phyloP scores from a whole-genome alignment of 2,329 filamentous ascomycete species.

The Plenodomus lindquistii region DNA sequence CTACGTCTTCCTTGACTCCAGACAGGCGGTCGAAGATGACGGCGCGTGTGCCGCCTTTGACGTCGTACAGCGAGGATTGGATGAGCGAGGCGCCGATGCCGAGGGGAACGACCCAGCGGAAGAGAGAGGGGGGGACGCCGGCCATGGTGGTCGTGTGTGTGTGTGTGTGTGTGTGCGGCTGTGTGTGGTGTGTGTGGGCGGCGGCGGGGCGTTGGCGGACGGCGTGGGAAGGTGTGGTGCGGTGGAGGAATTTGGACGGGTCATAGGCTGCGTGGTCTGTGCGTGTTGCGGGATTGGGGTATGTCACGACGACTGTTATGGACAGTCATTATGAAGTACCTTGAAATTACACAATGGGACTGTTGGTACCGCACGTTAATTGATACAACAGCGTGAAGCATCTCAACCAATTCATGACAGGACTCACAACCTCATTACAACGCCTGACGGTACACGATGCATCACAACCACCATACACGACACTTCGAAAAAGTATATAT shows the following conservation, averaged over 20 bases:
- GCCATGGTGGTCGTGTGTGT: constrained; percentile 42
- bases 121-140: constrained; percentile 39
- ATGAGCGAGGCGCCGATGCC: constrained; percentile 69
- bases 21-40: constrained; percentile 96
- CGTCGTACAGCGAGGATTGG: constrained; percentile 90
- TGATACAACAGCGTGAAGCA: too few species aligned
- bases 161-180: constrained; percentile 30
- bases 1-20: constrained; percentile 89
- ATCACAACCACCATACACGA: too few species aligned
- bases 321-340: background rate
- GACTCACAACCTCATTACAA: too few species aligned
- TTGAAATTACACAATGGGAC: background rate
- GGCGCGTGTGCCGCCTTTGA: constrained; percentile 89
- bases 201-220: constrained; percentile 20
- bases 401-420: too few species aligned
- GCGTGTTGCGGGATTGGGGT: background rate
- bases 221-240: constrained; percentile 4
- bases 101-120: constrained; percentile 69
- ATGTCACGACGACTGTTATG: background rate
- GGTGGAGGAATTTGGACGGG: constrained; percentile 18
- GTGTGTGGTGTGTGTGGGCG: constrained; percentile 1
- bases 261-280: constrained; percentile 5
- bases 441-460: too few species aligned
- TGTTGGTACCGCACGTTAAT: background rate
- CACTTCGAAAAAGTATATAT: too few species aligned